A percentile compares a stretch with the other conserved stretches of the same genome.
Conservation (phyloP, 805 yeast species). For the Barnettozyma pratensis region DNA sequence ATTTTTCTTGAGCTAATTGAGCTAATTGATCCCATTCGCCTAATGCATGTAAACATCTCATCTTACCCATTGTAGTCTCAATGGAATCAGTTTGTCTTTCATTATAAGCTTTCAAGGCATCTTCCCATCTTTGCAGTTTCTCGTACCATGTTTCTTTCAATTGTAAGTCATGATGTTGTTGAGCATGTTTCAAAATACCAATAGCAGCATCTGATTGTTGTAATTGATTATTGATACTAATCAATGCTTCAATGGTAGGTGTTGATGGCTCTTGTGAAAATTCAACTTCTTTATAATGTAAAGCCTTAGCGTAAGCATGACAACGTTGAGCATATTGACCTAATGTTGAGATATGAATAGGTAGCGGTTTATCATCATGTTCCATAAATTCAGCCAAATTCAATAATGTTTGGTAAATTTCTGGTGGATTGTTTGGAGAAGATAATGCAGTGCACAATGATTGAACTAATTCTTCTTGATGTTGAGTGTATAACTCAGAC, state of each 20-base stretch:
- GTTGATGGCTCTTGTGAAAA: constrained; percentile 91
- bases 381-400: constrained; percentile 96
- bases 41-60: constrained; percentile 96
- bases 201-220: constrained; percentile 98
- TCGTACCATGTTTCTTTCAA: constrained; percentile 98
- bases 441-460: constrained; percentile 83
- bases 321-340: constrained; percentile 93
- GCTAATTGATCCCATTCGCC: constrained; percentile 97
- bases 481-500: constrained; percentile 84
- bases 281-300: constrained; percentile 93
- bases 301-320: constrained; percentile 96
- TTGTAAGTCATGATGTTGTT: constrained; percentile 83
- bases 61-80: constrained; percentile 94
- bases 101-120: constrained; percentile 86
- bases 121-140: constrained; percentile 96
- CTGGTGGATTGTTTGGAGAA: constrained; percentile 92
- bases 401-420: constrained; percentile 82
- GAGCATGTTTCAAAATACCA: constrained; percentile 93
- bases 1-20: constrained; percentile 77
- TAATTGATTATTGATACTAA: constrained; percentile 86
- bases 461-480: constrained; percentile 84
- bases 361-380: constrained; percentile 92
- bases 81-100: constrained; percentile 71
- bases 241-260: constrained; percentile 85
- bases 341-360: constrained; percentile 82